These are phyloP conservation scores for Macrophomina phaseolina DNA, from an alignment of 2,329 filamentous ascomycete species.

Conservation along the genomic window DNA sequence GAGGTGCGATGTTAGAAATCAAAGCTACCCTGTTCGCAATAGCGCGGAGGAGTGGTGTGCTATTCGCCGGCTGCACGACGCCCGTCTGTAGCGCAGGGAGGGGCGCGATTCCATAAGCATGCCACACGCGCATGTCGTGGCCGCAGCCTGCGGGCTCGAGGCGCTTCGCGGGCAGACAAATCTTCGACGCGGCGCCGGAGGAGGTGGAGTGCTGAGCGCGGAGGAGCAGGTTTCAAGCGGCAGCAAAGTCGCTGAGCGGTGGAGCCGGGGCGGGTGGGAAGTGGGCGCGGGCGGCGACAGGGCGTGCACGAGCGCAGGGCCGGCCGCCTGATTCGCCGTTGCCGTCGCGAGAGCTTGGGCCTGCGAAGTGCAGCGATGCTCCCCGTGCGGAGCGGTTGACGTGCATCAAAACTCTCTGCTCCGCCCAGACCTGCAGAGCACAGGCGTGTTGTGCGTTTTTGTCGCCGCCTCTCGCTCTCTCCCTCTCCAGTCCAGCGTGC, in stretches of 20 bases:
- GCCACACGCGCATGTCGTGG: neutral
- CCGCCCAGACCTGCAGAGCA: constrained; percentile 4
- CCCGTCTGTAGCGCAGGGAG: no score
- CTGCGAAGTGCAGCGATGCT: neutral
- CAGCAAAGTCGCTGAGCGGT: neutral
- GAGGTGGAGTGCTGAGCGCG: neutral
- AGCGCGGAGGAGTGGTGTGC: constrained; percentile 21
- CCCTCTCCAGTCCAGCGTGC: neutral
- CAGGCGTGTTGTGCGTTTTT: neutral
- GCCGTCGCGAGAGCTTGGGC: constrained; percentile 21
- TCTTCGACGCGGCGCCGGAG: neutral
- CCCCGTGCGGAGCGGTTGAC: constrained; percentile 13
- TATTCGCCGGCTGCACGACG: neutral
- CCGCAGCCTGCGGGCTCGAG: neutral
- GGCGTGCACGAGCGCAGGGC: constrained; percentile 1
- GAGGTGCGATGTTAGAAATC: constrained; percentile 7
- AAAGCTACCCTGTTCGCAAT: constrained; percentile 6
- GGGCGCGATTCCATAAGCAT: no score
- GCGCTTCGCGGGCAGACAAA: neutral
- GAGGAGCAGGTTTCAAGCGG: neutral
- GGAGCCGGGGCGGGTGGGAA: constrained; percentile 1
- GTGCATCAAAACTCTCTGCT: constrained; percentile 13
- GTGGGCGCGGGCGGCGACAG: constrained; percentile 1
- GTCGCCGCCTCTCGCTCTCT: neutral
- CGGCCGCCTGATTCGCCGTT: constrained; percentile 8